Evolutionary conservation across 257 asterid species (phyloP).

Genomic region (Gentiana macrophylla): DNA sequence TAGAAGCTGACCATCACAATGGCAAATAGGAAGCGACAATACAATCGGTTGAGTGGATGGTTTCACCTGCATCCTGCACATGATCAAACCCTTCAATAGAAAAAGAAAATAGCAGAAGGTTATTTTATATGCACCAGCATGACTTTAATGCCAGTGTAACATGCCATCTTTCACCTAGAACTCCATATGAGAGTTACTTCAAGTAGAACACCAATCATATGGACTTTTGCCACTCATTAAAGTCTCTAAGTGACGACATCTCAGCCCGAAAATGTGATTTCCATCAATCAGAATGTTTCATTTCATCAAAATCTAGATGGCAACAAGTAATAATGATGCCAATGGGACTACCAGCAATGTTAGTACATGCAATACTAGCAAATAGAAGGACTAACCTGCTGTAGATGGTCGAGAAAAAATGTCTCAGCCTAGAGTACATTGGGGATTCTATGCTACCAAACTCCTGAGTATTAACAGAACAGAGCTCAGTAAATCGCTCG

Average conservation of each 20-base stretch:
- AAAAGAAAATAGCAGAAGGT: not conserved
- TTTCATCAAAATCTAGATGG: too few relatives aligned
- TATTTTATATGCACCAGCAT: not conserved
- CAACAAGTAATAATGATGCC: too few relatives aligned
- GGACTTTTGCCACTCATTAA: conserved; percentile 56
- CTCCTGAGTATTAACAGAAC: conserved; percentile 39
- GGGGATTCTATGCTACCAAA: conserved; percentile 96
- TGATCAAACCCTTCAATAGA: conserved; percentile 3
- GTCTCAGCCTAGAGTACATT: conserved; percentile 80
- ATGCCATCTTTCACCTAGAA: conserved; percentile 1
- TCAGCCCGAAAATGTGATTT: conserved; percentile 47
- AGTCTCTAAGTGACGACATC: conserved; percentile 65
- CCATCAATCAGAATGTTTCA: too few relatives aligned
- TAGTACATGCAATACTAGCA: too few relatives aligned
- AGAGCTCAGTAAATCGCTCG: too few relatives aligned
- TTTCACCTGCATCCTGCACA: conserved; percentile 96
- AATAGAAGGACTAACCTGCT: conserved; percentile 40
- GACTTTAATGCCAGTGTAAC: too few relatives aligned
- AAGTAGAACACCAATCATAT: not conserved
- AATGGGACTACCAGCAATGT: too few relatives aligned
- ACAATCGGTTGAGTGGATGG: conserved; percentile 74
- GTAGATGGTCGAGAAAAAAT: conserved; percentile 85
- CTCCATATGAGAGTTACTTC: not conserved
- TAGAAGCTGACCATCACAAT: conserved; percentile 65
- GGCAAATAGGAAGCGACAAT: conserved; percentile 78